Base-by-base conservation (phyloP, 805 yeast genomes). In the Kluyveromyces dobzhanskii region DNA sequence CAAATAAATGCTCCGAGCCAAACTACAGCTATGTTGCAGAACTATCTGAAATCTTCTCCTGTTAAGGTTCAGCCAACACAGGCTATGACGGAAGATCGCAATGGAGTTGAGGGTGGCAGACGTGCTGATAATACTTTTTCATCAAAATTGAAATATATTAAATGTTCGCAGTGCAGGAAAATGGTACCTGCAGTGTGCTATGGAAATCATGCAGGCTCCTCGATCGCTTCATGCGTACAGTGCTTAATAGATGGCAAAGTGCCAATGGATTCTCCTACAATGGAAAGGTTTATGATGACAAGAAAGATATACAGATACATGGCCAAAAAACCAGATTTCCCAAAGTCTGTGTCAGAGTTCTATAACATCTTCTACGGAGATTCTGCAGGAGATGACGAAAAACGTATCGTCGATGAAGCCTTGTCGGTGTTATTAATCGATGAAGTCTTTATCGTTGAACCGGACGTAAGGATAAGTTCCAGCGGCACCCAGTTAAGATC, bases 161-260 rank as follows among this genome's bases (percentile, higher is more conserved):
- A 35, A 12, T 69, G 73, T 40, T 45, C 45, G 8, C 35, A 39
- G 2, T 69, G 73, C 45, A 43, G 43, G 4, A 48, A 50, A 27
- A 23, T 30, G 7, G 48, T 66, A 5, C 71, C 67, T 44, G 50
- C 59, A 0, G 43, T 51, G 11, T 66, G 69, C 33, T 66, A 67
- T 44, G 69, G 65, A 4, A 51, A 46, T 28, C 28, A 13, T 7
- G 32, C 35, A 18, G 18, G 46, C 16, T 23, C 46, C 8, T 34
- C 47, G 37, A 30, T 52, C 25, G 39, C 48, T 23, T 36, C 43
- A 40, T 64, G 64, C 39, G 38, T 58, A 33, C 32, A 50, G 1
- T 59, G 69, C 39, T 41, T 57, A 17, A 42, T 47, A 18, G 46
- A 44, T 8, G 23, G 53, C 17, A 28, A 46, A 3, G 45, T 54